Evolutionary conservation across 768 basidiomycete species (phyloP).

Genomic region (Russula foetens): DNA sequence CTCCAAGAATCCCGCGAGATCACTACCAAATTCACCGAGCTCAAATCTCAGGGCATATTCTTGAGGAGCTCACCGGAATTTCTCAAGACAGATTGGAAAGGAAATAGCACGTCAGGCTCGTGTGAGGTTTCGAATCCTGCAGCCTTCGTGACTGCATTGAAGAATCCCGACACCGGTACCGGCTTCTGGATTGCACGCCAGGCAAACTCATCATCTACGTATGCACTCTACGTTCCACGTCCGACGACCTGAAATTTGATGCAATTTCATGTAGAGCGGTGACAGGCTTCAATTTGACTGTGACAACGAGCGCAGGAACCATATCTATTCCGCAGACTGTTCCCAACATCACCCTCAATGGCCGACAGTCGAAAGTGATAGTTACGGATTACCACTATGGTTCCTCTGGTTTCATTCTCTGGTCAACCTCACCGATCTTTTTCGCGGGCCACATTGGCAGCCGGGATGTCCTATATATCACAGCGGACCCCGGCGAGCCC

Average conservation of each 20-base stretch:
- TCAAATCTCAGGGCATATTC: constrained; percentile 74
- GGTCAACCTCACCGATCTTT: constrained; percentile 68
- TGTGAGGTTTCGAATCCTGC: constrained; percentile 36
- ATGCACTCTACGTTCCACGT: constrained; percentile 22
- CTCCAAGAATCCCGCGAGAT: constrained; percentile 62
- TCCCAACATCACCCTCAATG: constrained; percentile 48
- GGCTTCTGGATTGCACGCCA: constrained; percentile 70
- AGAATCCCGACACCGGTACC: constrained; percentile 58
- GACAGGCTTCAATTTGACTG: constrained; percentile 50
- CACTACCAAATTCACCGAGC: constrained; percentile 61
- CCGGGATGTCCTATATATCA: constrained; percentile 36
- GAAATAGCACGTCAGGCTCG: constrained; percentile 46
- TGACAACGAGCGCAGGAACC: constrained; percentile 43
- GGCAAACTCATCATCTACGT: constrained; percentile 58
- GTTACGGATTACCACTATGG: constrained; percentile 71
- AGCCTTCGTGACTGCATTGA: constrained; percentile 53
- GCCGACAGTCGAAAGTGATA: constrained; percentile 68
- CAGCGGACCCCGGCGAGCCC: constrained; percentile 28
- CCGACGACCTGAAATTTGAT: background rate
- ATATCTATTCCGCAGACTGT: constrained; percentile 51
- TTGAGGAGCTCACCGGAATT: constrained; percentile 72
- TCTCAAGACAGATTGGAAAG: constrained; percentile 70
- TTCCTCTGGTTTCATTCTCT: constrained; percentile 42
- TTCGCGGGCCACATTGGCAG: constrained; percentile 45
- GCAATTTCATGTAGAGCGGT: constrained; percentile 29